Conservation (phyloP, 805 yeast species). For the Candida patagonica region DNA sequence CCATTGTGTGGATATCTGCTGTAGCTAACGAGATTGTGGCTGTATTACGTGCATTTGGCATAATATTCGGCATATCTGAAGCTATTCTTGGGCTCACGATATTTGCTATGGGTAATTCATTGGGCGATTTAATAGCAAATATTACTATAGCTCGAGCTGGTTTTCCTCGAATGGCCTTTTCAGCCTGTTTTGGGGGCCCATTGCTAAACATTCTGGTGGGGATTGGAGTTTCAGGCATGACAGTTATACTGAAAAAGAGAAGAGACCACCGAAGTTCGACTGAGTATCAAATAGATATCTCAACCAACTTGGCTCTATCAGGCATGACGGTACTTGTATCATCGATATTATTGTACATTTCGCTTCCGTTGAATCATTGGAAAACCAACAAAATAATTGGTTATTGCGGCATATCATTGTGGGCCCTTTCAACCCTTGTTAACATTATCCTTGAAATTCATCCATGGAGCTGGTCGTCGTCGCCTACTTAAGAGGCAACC, state of each 20-base stretch:
- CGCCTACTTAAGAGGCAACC: neutral
- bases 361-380: conserved; percentile 37
- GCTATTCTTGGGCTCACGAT: conserved; percentile 80
- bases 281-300: conserved; percentile 28
- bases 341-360: conserved; percentile 30
- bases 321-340: conserved; percentile 33
- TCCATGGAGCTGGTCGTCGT: neutral
- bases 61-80: conserved; percentile 54
- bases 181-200: conserved; percentile 95
- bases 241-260: conserved; percentile 28
- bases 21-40: conserved; percentile 65
- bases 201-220: conserved; percentile 69
- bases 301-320: conserved; percentile 34
- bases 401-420: conserved; percentile 29
- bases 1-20: conserved; percentile 60
- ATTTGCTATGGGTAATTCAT: conserved; percentile 86
- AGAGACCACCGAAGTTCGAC: too few relatives aligned
- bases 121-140: conserved; percentile 84
- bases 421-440: conserved; percentile 34
- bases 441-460: conserved; percentile 18
- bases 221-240: conserved; percentile 63
- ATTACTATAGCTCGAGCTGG: conserved; percentile 73
- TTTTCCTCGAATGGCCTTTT: conserved; percentile 81
- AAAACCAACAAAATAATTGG: conserved; percentile 34
- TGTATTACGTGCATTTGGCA: conserved; percentile 51